Conservation (phyloP, 441 rosid species). For the Mallotus repandus region DNA sequence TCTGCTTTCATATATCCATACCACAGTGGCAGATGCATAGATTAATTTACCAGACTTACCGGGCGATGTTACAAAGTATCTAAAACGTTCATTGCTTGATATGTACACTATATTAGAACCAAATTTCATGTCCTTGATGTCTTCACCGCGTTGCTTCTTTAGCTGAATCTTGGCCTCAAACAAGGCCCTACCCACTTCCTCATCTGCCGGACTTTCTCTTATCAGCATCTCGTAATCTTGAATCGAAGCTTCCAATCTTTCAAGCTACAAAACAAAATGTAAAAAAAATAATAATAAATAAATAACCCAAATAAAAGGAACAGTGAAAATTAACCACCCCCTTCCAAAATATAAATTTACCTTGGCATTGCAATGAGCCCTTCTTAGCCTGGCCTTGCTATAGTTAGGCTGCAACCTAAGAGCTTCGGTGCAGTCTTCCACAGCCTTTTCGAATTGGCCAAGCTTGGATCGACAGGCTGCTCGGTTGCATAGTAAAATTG, state of each 20-base stretch:
- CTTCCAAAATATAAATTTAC: conserved; percentile 25
- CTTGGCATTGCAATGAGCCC: conserved; percentile 74
- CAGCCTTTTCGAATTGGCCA: conserved; percentile 58
- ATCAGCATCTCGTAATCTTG: conserved; percentile 74
- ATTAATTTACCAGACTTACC: conserved; percentile 24
- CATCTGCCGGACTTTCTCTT: conserved; percentile 61
- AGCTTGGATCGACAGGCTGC: conserved; percentile 81
- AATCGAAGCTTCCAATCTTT: conserved; percentile 68
- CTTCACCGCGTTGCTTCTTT: conserved; percentile 46
- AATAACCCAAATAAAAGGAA: neutral
- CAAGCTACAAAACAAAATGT: conserved; percentile 41
- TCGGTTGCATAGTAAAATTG: conserved; percentile 76
- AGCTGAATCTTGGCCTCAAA: conserved; percentile 55
- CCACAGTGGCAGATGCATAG: neutral
- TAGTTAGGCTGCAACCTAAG: conserved; percentile 65
- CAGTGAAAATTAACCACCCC: no score
- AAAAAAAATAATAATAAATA: conserved; percentile 7
- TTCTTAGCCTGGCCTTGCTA: conserved; percentile 70
- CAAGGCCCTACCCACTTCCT: conserved; percentile 59
- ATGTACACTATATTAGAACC: conserved; percentile 52
- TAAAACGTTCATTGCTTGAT: conserved; percentile 44
- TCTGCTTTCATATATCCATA: neutral
- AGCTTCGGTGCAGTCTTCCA: conserved; percentile 76
- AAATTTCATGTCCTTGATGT: conserved; percentile 38
- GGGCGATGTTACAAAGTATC: conserved; percentile 45